Conservation (phyloP, 306 rosid genomes). For the Cucurbita ficifolia region DNA sequence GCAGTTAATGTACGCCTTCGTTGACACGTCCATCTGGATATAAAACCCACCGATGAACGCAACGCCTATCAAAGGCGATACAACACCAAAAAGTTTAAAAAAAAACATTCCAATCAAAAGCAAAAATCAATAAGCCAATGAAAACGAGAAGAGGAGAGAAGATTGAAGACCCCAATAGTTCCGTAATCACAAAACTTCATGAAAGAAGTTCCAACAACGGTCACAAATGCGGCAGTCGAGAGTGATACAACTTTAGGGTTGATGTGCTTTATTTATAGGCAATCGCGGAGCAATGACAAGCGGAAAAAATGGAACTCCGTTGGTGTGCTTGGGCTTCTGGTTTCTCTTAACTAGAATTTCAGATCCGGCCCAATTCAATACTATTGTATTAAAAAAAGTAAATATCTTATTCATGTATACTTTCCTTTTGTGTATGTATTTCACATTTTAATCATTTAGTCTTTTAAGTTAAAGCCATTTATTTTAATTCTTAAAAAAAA, state of each 20-base stretch:
- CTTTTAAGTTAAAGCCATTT: too few relatives aligned
- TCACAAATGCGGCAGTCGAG: not conserved
- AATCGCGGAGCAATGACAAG: not conserved
- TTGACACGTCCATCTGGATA: conserved; percentile 66
- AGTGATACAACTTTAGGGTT: not conserved
- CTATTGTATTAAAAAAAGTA: too few relatives aligned
- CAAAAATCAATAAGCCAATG: too few relatives aligned
- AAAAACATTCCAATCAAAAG: not conserved
- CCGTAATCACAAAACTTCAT: too few relatives aligned
- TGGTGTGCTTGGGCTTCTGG: not conserved
- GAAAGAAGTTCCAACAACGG: too few relatives aligned
- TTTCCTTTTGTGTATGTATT: too few relatives aligned
- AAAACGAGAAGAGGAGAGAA: not conserved
- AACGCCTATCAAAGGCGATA: conserved; percentile 85
- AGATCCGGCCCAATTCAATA: not conserved
- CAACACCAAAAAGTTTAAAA: too few relatives aligned
- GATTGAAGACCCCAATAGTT: not conserved
- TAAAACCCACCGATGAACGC: conserved; percentile 38
- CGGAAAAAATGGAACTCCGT: not conserved
- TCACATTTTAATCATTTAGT: too few relatives aligned
- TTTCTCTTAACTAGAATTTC: not conserved
- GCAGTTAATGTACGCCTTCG: conserved; percentile 54
- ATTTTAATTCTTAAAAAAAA: too few relatives aligned
- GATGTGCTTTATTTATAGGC: not conserved
- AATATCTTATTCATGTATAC: too few relatives aligned